Conservation (phyloP, 1,139 yeast species). For the Hemisphaericaspora xylofermentans region DNA sequence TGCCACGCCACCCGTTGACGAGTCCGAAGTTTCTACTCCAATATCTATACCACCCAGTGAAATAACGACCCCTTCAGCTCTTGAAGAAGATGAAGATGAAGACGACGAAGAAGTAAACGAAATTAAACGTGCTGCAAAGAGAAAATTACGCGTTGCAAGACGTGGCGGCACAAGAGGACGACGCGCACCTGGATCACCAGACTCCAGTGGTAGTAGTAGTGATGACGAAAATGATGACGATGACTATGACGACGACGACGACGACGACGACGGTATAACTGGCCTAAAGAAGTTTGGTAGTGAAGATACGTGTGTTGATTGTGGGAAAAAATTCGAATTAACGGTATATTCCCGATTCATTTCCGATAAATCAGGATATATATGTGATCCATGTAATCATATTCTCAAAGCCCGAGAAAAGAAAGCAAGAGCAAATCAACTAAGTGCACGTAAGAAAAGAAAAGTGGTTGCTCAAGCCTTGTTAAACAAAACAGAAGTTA, state of each 20-base stretch:
- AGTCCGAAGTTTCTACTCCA: conserved; percentile 13
- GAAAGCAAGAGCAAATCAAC: conserved; percentile 48
- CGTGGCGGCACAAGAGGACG: conserved; percentile 14
- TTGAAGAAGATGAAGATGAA: conserved; percentile 19
- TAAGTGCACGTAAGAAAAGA: conserved; percentile 68
- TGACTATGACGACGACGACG: conserved; percentile 33
- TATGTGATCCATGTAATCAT: conserved; percentile 67
- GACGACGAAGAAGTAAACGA: conserved; percentile 31
- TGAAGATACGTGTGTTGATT: conserved; percentile 55
- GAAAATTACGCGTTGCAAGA: conserved; percentile 30
- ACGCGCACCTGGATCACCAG: conserved; percentile 18
- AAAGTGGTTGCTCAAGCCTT: conserved; percentile 82
- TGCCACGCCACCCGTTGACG: conserved; percentile 3
- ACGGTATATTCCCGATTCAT: conserved; percentile 63
- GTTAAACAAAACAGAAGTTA: conserved; percentile 64
- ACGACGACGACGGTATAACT: conserved; percentile 26
- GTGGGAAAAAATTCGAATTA: conserved; percentile 55
- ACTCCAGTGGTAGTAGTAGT: conserved; percentile 25
- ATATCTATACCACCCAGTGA: conserved; percentile 9
- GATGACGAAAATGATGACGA: conserved; percentile 24
- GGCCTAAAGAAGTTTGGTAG: conserved; percentile 44
- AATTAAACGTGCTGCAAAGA: conserved; percentile 43
- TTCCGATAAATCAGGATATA: conserved; percentile 51
- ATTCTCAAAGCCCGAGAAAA: conserved; percentile 42
- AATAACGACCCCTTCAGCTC: conserved; percentile 13